Conservation (phyloP, 441 rosid species). For the Gossypium armourianum region DNA sequence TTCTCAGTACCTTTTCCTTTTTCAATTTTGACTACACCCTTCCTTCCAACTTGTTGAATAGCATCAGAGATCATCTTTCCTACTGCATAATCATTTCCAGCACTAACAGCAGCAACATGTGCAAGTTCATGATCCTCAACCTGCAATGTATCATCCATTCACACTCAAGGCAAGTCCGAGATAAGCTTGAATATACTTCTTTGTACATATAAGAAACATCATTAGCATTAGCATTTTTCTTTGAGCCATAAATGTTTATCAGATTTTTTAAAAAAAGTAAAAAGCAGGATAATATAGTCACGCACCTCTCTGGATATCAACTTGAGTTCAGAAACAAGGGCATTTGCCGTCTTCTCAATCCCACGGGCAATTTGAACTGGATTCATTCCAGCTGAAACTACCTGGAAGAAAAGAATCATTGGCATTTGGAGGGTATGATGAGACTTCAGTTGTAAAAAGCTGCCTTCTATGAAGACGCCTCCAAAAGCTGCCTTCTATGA, state of each 20-base stretch:
- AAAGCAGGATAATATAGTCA: neutral
- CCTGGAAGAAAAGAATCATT: constrained; percentile 34
- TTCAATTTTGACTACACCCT: constrained; percentile 63
- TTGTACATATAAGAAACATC: neutral
- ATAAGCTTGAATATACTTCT: neutral
- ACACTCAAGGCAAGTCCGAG: constrained; percentile 4
- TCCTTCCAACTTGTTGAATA: constrained; percentile 51
- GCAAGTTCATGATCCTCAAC: constrained; percentile 66
- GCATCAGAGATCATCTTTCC: constrained; percentile 73
- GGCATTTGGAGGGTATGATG: neutral
- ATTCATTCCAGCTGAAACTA: constrained; percentile 63
- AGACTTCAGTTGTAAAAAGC: neutral
- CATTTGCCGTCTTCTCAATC: constrained; percentile 55
- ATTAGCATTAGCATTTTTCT: neutral
- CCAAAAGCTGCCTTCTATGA: neutral
- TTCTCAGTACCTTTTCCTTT: constrained; percentile 46
- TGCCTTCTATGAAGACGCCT: neutral
- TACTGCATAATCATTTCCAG: constrained; percentile 57
- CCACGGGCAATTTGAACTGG: constrained; percentile 75
- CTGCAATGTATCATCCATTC: constrained; percentile 31
- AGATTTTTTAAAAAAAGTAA: no score
- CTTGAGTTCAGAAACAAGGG: constrained; percentile 71
- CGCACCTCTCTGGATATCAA: constrained; percentile 72
- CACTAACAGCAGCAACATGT: constrained; percentile 83
- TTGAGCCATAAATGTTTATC: neutral